phyloP scores from a whole-genome alignment of 176 grass and related monocot species.

The Canna indica region DNA sequence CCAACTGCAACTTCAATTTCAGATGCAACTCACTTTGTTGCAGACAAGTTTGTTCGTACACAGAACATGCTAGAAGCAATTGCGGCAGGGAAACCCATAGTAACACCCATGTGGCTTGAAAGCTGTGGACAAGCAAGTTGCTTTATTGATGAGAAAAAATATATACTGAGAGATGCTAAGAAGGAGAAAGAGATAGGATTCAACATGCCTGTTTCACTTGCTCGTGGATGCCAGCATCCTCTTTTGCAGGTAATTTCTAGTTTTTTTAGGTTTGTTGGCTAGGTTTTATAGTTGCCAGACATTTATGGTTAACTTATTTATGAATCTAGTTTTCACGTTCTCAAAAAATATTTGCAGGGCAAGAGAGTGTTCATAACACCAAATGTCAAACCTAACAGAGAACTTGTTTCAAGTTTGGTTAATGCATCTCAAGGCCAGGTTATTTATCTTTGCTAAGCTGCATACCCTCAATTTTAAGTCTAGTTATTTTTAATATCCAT shows the following conservation, averaged over 20 bases:
- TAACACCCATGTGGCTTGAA: conserved; percentile 73
- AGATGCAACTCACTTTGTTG: conserved; percentile 84
- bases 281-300: background rate
- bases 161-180: conserved; percentile 76
- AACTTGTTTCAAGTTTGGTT: conserved; percentile 70
- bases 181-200: conserved; percentile 82
- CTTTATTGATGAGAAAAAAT: conserved; percentile 68
- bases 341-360: conserved; percentile 38
- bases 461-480: background rate
- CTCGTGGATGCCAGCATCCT: conserved; percentile 32
- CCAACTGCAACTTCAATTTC: conserved; percentile 35
- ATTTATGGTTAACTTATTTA: background rate
- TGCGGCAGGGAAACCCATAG: conserved; percentile 59
- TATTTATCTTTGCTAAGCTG: background rate
- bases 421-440: conserved; percentile 66
- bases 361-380: conserved; percentile 65
- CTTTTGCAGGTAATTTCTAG: conserved; percentile 51
- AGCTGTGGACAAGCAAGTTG: conserved; percentile 52
- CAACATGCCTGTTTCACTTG: conserved; percentile 57
- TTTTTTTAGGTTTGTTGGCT: conserved; percentile 2
- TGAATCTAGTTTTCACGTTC: background rate
- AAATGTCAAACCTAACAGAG: conserved; percentile 59
- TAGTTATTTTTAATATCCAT: background rate
- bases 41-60: conserved; percentile 75
- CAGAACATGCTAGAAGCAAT: conserved; percentile 93